phyloP scores from a whole-genome alignment of 2,329 filamentous ascomycete genomes.

The Xylariaceae sp. region DNA sequence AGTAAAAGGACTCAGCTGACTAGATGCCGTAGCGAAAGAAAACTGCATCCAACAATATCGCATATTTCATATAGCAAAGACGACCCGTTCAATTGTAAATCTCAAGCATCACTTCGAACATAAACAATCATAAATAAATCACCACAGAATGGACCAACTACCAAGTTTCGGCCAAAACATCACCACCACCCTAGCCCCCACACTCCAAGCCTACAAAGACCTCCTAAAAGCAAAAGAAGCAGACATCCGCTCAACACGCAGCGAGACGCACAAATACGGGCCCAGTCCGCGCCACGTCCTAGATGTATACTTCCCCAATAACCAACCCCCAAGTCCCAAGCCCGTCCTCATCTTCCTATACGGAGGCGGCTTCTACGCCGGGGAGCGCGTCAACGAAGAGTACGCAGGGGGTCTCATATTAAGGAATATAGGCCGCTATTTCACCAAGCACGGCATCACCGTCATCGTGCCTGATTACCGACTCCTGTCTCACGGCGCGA shows the following conservation, averaged over 20 bases:
- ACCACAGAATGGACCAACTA: conserved; percentile 16
- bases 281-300: conserved; percentile 35
- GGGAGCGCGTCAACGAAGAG: conserved; percentile 28
- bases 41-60: too few relatives aligned
- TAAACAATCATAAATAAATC: too few relatives aligned
- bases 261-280: conserved; percentile 35
- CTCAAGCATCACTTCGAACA: too few relatives aligned
- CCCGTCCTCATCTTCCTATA: conserved; percentile 34
- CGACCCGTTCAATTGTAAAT: too few relatives aligned
- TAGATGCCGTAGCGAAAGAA: too few relatives aligned
- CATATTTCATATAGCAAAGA: too few relatives aligned
- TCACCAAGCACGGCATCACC: conserved; percentile 35
- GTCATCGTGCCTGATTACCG: conserved; percentile 39
- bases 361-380: conserved; percentile 35
- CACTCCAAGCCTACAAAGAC: conserved; percentile 26
- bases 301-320: conserved; percentile 36
- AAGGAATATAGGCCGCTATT: conserved; percentile 39
- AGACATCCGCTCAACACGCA: conserved; percentile 28
- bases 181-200: conserved; percentile 23
- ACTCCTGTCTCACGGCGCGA: conserved; percentile 37
- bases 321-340: conserved; percentile 12
- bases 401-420: conserved; percentile 31
- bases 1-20: too few relatives aligned
- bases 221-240: conserved; percentile 24
- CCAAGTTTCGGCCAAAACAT: conserved; percentile 6